Evolutionary conservation across 345 rosid species (phyloP), one percentile per base, ranked within the genome.

Genomic region (Noccaea bulbosa): DNA sequence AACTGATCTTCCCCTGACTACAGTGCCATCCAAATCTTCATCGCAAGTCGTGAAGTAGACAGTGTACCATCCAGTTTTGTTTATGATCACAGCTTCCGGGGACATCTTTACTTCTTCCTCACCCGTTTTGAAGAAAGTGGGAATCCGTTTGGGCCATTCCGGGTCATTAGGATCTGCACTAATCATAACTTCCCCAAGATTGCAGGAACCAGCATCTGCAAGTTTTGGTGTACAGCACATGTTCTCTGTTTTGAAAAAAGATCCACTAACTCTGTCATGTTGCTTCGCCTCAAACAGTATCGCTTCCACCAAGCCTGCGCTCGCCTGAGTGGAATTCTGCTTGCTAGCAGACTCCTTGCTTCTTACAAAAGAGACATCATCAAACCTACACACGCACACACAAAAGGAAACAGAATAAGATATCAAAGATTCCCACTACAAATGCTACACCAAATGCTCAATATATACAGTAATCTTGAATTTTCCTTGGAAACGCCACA

Each of bases 21-120:
- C 35, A 14, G 88, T 86, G 43, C 88, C 91, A 62, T 77, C 55
- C 37, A 91, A 83, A 52, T 82, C 79, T 3, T 86, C 88, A 73
- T 88, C 85, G 33, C 97, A 91, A 43, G 79, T 79, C 89, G 87
- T 84, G 69, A 91, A 91, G 76, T 88, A 88, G 8, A 91, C 83
- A 69, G 85, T 84, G 79, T 88, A 91, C 87, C 84, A 84, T 41
- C 96, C 97, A 12, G 93, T 87, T 47, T 77, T 79, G 62, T 80
- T 68, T 4, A 91, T 87, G 11, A 79, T 86, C 43, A 89, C 67
- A 0, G 46, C 68, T 32, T 76, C 81, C 4, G 78, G 14, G 0
- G 79, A 74, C 93, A 91, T 84, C 60, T 60, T 78, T 10, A 73
- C 82, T 79, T 88, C 88, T 69, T 74, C 83, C 69, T 38, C 0